Evolutionary conservation across 2,329 filamentous ascomycete genomes (phyloP).

Genomic region (Pseudogymnoascus sp.): DNA sequence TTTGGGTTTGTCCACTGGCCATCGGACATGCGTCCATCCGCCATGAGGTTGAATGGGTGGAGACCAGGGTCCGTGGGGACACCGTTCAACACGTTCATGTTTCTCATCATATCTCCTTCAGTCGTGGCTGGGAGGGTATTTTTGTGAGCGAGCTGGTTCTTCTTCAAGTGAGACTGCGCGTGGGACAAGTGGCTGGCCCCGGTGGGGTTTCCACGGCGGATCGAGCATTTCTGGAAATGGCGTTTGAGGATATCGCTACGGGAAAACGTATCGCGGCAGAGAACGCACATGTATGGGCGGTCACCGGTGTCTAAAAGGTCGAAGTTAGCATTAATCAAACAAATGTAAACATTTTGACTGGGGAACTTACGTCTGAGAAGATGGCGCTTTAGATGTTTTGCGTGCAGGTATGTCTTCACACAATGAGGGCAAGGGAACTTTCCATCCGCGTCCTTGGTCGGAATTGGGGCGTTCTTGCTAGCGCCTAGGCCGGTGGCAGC

Average conservation of each 20-base stretch:
- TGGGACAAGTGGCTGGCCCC: slow-evolving; percentile 91
- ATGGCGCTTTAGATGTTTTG: slow-evolving; percentile 96
- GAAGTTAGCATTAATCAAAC: slow-evolving; percentile 21
- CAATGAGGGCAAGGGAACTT: slow-evolving; percentile 98
- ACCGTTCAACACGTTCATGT: slow-evolving; percentile 53
- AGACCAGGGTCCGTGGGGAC: slow-evolving; percentile 49
- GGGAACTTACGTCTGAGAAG: slow-evolving; percentile 78
- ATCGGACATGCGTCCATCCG: slow-evolving; percentile 28
- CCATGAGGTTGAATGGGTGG: slow-evolving; percentile 49
- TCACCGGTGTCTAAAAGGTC: slow-evolving; percentile 80
- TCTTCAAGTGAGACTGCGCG: slow-evolving; percentile 81
- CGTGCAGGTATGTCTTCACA: slow-evolving; percentile 94
- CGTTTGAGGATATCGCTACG: slow-evolving; percentile 97
- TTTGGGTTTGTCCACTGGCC: slow-evolving; percentile 35
- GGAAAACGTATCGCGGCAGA: slow-evolving; percentile 97
- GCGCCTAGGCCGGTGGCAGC: slow-evolving; percentile 59
- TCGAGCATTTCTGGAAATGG: slow-evolving; percentile 98
- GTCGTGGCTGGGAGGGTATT: slow-evolving; percentile 39
- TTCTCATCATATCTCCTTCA: slow-evolving; percentile 46
- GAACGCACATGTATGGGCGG: slow-evolving; percentile 93
- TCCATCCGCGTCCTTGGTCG: slow-evolving; percentile 90
- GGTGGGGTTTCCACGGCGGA: slow-evolving; percentile 89
- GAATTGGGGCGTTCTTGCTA: slow-evolving; percentile 73
- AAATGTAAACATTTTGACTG: background rate
- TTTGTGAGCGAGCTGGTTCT: slow-evolving; percentile 55